phyloP scores from a whole-genome alignment of 2,329 filamentous ascomycete species.

The Myriosclerotinia scirpicola region DNA sequence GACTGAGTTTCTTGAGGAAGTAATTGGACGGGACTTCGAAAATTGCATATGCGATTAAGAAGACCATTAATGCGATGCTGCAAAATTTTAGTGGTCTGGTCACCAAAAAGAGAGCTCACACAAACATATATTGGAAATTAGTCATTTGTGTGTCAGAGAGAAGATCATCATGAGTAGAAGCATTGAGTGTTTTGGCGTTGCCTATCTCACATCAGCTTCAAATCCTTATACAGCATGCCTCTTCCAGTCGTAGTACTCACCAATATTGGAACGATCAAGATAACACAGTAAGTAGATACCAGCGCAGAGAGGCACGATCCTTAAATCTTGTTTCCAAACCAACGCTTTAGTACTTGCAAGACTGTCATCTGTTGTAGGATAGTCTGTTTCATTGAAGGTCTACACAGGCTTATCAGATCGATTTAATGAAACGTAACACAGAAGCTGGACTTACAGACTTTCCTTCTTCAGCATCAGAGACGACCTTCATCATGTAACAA shows the following conservation, averaged over 20 bases:
- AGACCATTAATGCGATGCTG: slow-evolving; percentile 48
- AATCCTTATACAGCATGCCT: too few relatives aligned
- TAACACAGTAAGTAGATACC: slow-evolving; percentile 67
- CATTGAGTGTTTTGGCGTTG: slow-evolving; percentile 66
- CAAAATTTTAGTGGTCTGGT: not conserved
- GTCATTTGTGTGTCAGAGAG: slow-evolving; percentile 62
- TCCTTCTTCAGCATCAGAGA: slow-evolving; percentile 1
- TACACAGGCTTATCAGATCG: not conserved
- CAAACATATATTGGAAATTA: slow-evolving; percentile 57
- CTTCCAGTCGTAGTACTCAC: slow-evolving; percentile 38
- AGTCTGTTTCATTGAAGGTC: slow-evolving; percentile 8
- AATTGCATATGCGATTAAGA: slow-evolving; percentile 50
- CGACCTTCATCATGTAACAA: not conserved
- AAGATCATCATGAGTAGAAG: slow-evolving; percentile 59
- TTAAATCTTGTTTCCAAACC: slow-evolving; percentile 59
- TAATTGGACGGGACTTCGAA: slow-evolving; percentile 53
- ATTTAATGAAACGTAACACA: not conserved
- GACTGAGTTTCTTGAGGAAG: slow-evolving; percentile 49
- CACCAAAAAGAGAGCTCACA: not conserved
- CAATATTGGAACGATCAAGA: slow-evolving; percentile 68
- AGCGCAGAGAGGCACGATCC: slow-evolving; percentile 63
- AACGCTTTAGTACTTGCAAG: slow-evolving; percentile 43
- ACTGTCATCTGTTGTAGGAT: slow-evolving; percentile 9
- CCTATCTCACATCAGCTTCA: slow-evolving; percentile 31
- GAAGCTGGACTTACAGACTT: slow-evolving; percentile 1